Conservation (phyloP, 106 monocot species). For the Dendrobium huoshanense region DNA sequence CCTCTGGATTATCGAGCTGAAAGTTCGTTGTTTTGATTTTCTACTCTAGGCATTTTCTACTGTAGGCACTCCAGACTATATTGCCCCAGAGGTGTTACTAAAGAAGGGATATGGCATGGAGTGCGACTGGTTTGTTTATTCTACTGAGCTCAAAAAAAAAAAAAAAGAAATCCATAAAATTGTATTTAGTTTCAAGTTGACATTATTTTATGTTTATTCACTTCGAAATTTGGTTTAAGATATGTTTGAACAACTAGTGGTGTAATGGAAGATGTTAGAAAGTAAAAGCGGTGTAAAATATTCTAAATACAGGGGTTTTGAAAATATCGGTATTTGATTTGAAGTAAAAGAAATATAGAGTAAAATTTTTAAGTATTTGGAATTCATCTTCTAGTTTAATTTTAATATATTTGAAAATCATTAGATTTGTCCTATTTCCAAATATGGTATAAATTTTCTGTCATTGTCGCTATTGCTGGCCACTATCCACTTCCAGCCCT, state of each 20-base stretch:
- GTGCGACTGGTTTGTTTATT: conserved; percentile 85
- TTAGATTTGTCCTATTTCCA: no score
- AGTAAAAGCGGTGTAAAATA: neutral
- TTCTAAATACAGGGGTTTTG: no score
- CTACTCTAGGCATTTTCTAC: conserved; percentile 88
- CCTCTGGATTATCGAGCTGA: neutral
- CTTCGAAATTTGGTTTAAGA: neutral
- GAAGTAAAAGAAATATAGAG: no score
- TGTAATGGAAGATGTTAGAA: neutral
- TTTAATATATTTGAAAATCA: no score
- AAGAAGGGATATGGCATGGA: conserved; percentile 99
- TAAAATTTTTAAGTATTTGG: no score
- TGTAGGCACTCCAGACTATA: conserved; percentile 98
- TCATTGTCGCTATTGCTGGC: no score
- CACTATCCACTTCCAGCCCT: no score
- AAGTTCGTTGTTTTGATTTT: conserved; percentile 1
- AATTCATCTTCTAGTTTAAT: no score
- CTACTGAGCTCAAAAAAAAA: neutral
- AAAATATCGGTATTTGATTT: no score
- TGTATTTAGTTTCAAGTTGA: neutral
- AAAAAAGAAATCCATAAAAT: neutral
- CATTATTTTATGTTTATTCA: neutral
- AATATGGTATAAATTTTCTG: no score
- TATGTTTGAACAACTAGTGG: neutral
- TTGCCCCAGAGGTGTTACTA: conserved; percentile 96